Conservation (phyloP, 768 basidiomycete genomes). For the Udeniomyces megalosporus region DNA sequence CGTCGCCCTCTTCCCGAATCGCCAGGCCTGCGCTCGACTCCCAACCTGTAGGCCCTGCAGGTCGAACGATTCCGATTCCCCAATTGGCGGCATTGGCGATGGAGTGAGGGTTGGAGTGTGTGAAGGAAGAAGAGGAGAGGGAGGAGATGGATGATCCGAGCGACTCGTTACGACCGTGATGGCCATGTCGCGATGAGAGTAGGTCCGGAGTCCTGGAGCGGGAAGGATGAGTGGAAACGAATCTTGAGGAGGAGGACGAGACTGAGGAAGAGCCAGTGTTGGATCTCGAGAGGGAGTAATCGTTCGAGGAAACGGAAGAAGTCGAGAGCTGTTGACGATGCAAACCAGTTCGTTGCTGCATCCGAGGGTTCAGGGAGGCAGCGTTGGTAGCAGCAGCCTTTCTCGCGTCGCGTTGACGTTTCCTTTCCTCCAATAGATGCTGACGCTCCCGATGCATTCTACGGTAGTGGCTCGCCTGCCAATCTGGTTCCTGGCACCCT, state of each 20-base stretch:
- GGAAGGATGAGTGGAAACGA: constrained; percentile 7
- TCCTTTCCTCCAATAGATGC: background rate
- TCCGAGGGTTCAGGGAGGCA: background rate
- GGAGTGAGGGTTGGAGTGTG: background rate
- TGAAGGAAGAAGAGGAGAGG: background rate
- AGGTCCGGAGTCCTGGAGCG: constrained; percentile 1
- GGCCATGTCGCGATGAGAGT: background rate
- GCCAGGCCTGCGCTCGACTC: background rate
- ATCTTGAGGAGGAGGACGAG: constrained; percentile 1
- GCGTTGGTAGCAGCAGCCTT: background rate
- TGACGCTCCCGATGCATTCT: constrained; percentile 9
- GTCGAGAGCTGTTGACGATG: background rate
- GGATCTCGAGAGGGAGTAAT: constrained; percentile 6
- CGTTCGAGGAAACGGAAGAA: background rate
- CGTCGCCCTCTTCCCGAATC: background rate
- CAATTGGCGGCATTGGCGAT: background rate
- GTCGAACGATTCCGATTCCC: no score
- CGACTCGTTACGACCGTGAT: constrained; percentile 11
- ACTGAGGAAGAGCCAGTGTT: constrained; percentile 4
- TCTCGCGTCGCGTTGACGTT: background rate
- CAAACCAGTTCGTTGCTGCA: background rate
- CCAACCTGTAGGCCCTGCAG: background rate
- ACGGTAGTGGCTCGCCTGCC: constrained; percentile 7
- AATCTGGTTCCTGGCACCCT: background rate
- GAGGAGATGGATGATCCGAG: constrained; percentile 8